Base-by-base conservation (phyloP, 1,284 basidiomycete species). In the Ceratobasidium sp. region DNA sequence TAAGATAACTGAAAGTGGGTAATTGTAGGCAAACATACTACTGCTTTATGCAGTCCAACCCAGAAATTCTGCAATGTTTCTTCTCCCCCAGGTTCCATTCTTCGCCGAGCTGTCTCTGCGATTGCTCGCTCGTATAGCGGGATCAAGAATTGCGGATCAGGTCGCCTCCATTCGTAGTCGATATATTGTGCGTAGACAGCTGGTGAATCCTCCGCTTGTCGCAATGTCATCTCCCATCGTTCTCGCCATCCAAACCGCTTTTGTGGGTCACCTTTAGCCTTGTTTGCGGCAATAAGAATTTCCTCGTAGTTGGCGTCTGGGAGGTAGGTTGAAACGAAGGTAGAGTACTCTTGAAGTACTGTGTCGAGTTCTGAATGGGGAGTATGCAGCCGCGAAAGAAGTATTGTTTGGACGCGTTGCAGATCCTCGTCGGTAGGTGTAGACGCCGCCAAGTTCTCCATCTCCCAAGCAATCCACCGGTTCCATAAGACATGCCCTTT, bases 301-400 rank as follows among this genome's bases (percentile, higher is more conserved):
- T 82, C 78, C 79, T 96, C 94, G 78, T 98, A 98, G 70, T 90
- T 86, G 18, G 86, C 82, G 0, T 90, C 84, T n/a, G 89, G 85
- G 73, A 89, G 88, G 80, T 91, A 86, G 49, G 87, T 86, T 0
- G 94, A 94, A 21, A 94, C 92, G 81, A 96, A 97, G 0, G 90
- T 87, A 1, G 95, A 97, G 80, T 96, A 98, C 1, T 87, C 84
- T 77, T 93, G 89, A 72, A 91, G 90, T 0, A 94, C 96, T 21
- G 91, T 87, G 46, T 94, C 91, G 67, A 90, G 85, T 11, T 78
- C 83, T 80, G 74, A 64, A 72, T 84, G 83, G 5, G 83, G 82
- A 0, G 76, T 77, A 7, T 76, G 72, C 14, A 84, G 76, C 2
- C 83, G 80, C 9, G 80, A 77, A 16, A 80, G 73, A 73, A 79